Evolutionary conservation across 176 grass and related monocot species (phyloP).

Genomic region (Miscanthus lutarioriparius): DNA sequence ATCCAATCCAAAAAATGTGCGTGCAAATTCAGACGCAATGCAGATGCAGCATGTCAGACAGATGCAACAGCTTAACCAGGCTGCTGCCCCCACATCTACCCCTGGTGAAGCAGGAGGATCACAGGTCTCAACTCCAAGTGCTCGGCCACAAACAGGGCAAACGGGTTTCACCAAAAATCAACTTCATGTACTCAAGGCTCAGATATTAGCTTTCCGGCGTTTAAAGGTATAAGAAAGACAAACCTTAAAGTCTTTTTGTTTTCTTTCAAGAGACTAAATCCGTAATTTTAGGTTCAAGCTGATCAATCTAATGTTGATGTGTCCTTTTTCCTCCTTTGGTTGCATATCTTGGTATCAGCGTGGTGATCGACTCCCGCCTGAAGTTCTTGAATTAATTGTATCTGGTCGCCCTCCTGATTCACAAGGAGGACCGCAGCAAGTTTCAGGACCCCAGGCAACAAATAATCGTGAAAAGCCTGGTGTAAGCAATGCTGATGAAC

Average conservation of each 20-base stretch:
- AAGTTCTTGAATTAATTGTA: constrained; percentile 93
- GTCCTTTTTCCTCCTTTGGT: constrained; percentile 25
- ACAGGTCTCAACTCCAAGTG: constrained; percentile 45
- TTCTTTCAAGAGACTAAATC: constrained; percentile 13
- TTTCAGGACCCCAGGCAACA: constrained; percentile 32
- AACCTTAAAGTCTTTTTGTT: constrained; percentile 19
- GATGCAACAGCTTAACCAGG: constrained; percentile 56
- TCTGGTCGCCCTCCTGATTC: constrained; percentile 42
- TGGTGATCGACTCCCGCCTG: constrained; percentile 84
- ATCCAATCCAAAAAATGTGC: constrained; percentile 49
- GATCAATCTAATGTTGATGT: constrained; percentile 14
- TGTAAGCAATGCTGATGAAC: constrained; percentile 44
- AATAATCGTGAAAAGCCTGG: constrained; percentile 35
- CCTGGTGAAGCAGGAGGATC: constrained; percentile 37
- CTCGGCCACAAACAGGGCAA: constrained; percentile 36
- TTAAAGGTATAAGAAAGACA: constrained; percentile 69
- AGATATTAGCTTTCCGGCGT: constrained; percentile 98
- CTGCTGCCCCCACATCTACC: constrained; percentile 26
- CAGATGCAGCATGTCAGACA: constrained; percentile 71
- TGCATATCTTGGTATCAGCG: constrained; percentile 53
- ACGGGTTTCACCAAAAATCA: constrained; percentile 85
- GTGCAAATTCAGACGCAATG: constrained; percentile 47
- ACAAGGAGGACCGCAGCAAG: constrained; percentile 44
- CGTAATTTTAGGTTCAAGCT: constrained; percentile 25
- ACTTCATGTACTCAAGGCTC: constrained; percentile 96